A percentile compares a stretch with the other conserved stretches of the same genome.
Evolutionary conservation across 495 filamentous ascomycete species (phyloP).

Genomic region (Penicillium riverlandense): DNA sequence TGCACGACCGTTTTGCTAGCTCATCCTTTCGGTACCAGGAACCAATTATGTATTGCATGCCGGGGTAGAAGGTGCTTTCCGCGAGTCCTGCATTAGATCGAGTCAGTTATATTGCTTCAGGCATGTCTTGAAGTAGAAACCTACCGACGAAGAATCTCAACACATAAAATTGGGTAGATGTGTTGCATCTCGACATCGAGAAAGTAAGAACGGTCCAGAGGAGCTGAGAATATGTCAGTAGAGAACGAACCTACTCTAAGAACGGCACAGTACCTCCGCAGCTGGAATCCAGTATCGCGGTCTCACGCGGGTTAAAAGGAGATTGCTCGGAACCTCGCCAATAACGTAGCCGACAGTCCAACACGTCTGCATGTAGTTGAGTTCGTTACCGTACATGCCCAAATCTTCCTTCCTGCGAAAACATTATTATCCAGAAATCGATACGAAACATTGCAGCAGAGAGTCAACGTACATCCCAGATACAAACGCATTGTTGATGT

Average conservation of each 20-base stretch:
- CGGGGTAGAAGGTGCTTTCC: constrained; percentile 39
- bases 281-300: constrained; percentile 55
- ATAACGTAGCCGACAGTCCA: constrained; percentile 61
- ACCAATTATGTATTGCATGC: constrained; percentile 40
- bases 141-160: constrained; percentile 52
- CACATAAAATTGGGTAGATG: constrained; percentile 43
- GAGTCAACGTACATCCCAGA: constrained; percentile 27
- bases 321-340: constrained; percentile 54
- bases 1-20: constrained; percentile 52
- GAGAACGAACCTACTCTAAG: too few species aligned
- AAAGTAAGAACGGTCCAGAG: constrained; percentile 50
- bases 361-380: constrained; percentile 42
- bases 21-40: constrained; percentile 49
- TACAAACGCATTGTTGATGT: constrained; percentile 51
- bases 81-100: constrained; percentile 25
- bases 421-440: background rate
- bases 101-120: constrained; percentile 29
- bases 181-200: constrained; percentile 38
- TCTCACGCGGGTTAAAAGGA: constrained; percentile 47
- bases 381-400: constrained; percentile 46
- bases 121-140: constrained; percentile 8
- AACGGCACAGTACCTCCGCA: constrained; percentile 17
- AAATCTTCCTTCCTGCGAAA: constrained; percentile 53
- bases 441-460: background rate
- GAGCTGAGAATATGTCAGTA: constrained; percentile 25